These are phyloP conservation scores for Moesziomyces globuligerus DNA, from an alignment of 1,284 basidiomycete genomes.

Conservation along the genomic window DNA sequence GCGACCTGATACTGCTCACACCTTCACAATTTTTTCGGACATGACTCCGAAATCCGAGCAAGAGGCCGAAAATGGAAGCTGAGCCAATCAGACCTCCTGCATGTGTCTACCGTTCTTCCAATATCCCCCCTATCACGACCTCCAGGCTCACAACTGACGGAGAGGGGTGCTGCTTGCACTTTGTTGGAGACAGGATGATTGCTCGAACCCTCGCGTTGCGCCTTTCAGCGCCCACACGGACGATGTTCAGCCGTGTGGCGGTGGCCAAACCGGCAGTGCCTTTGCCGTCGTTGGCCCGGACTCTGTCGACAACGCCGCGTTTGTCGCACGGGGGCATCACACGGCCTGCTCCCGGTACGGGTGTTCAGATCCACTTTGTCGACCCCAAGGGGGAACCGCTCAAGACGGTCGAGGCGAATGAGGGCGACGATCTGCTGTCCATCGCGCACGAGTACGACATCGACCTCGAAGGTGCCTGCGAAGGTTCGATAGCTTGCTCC, in stretches of 20 bases:
- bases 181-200: no score
- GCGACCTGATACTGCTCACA: slow-evolving; percentile 1
- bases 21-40: background rate
- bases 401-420: slow-evolving; percentile 89
- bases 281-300: slow-evolving; percentile 1
- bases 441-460: slow-evolving; percentile 96
- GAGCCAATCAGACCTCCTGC: background rate
- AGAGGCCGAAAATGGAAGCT: background rate
- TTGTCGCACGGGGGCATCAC: slow-evolving; percentile 71
- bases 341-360: slow-evolving; percentile 74
- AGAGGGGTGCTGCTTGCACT: no score
- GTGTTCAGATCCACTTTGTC: slow-evolving; percentile 85
- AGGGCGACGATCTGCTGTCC: slow-evolving; percentile 89
- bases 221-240: background rate
- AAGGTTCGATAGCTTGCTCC: slow-evolving; percentile 95
- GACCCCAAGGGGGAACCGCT: slow-evolving; percentile 84
- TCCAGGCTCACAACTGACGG: no score
- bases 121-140: no score
- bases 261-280: background rate
- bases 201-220: background rate
- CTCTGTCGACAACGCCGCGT: slow-evolving; percentile 3
- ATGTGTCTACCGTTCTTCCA: background rate
- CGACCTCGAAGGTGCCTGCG: slow-evolving; percentile 95
- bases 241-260: background rate
- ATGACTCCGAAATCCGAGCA: background rate